These are phyloP conservation scores for Gossypium gossypioides DNA, from an alignment of 441 rosid genomes.

Conservation along the genomic window DNA sequence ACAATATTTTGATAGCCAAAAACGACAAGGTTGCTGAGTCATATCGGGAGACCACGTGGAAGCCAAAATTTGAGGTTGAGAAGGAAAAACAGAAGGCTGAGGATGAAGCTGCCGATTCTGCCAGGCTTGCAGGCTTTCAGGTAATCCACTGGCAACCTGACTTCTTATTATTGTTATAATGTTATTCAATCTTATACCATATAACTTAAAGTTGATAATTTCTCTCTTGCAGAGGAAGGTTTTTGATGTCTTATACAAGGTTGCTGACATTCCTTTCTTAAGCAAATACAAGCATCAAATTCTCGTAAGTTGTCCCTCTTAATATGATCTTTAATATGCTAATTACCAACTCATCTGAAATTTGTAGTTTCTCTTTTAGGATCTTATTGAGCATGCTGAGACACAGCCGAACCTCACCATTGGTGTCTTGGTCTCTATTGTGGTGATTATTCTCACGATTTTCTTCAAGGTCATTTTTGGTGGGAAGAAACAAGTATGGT, in stretches of 20 bases:
- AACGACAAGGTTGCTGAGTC: conserved; percentile 63
- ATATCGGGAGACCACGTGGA: conserved; percentile 55
- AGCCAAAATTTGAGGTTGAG: conserved; percentile 66
- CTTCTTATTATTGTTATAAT: neutral
- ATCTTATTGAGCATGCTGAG: conserved; percentile 76
- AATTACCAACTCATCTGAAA: neutral
- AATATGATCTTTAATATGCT: neutral
- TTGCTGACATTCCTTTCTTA: conserved; percentile 73
- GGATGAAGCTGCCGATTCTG: conserved; percentile 51
- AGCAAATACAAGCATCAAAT: conserved; percentile 52
- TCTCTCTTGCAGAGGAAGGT: conserved; percentile 59
- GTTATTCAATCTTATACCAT: neutral
- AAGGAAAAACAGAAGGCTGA: conserved; percentile 72
- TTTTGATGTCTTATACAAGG: conserved; percentile 66
- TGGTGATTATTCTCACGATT: conserved; percentile 41
- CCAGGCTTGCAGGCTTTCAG: conserved; percentile 40
- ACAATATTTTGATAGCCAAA: conserved; percentile 68
- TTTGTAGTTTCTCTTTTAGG: conserved; percentile 27
- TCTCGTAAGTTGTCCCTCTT: conserved; percentile 35
- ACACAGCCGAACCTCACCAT: conserved; percentile 72
- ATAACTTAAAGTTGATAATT: neutral
- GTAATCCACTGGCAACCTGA: neutral
- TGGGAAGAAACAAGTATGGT: conserved; percentile 61
- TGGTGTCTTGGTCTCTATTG: conserved; percentile 52
- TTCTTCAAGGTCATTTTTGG: conserved; percentile 53